Evolutionary conservation across 2,329 filamentous ascomycete genomes (phyloP), one percentile per base, ranked within the genome.

Genomic region (Phaeophleospora eucalypticola): DNA sequence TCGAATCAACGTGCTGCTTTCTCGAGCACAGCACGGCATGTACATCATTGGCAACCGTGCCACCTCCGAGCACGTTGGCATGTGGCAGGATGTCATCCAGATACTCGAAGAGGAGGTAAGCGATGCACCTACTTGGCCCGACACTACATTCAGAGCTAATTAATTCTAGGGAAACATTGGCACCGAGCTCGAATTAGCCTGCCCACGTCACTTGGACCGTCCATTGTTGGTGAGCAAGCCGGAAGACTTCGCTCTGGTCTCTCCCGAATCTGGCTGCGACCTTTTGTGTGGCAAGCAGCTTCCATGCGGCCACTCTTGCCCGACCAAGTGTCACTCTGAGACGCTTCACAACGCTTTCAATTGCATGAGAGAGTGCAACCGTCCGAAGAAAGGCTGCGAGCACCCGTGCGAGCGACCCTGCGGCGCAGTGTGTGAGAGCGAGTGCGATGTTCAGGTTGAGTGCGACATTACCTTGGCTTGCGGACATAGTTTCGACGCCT

Each of bases 1-100:
- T 55, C 75, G 84, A 0, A 82, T 88, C 66, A 86, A 88, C 46
- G 83, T 88, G 0, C 68, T 87, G 0, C 69, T 87, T 0, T 82
- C 77, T 35, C 78, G 85, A 2, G 84, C 84, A 0, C 69, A 81
- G 56, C 79, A 89, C 54, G 84, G 85, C 0, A 82, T 89, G 77
- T 86, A 83, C 58, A 70, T 89, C 20, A 80, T 89, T 19, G 83
- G 49, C 18, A 53, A 49, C 57, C 59, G 79, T 0, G 62, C 76
- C 0, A 87, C 82, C 0, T 83, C 76, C 21, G 59, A 59, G 0
- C 64, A 71, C 16, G 72, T 87, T 0, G 60, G 65, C 0, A 87
- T 87, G 82, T 89, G 84, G 84, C 57, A 63, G 0, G 57, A 78
- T 0, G 79, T 87, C 0, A 62, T 83, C 7, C 48, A 65, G 0